Base-by-base conservation (phyloP, 345 rosid genomes). In the Noccaea caerulescens region DNA sequence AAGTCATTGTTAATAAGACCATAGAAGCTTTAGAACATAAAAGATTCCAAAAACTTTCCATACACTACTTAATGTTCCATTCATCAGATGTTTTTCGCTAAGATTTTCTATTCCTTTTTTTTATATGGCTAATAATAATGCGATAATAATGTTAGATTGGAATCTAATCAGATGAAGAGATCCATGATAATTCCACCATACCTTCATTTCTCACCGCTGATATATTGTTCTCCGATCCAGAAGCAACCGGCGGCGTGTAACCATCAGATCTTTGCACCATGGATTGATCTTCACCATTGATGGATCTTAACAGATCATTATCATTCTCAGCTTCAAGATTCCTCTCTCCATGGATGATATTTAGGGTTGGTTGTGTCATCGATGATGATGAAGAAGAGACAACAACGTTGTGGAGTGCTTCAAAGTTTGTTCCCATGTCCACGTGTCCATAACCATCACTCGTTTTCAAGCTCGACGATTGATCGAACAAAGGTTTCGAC, bases 111-210 rank as follows among this genome's bases (percentile, higher is more conserved):
- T 50, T 43, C n/a, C 25, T 10, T n/a, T 33, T 16, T 62, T 71
- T 44, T 11, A 14, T 11, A 38, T 37, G 33, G 50, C 51, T 54
- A 27, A 62, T 33, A 18, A 55, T 37, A 45, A 25, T 27, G 62
- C 14, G n/a, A 73, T 53, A 38, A 71, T 50, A 33, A 33, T 8
- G 32, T 56, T 69, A 11, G 72, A 58, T 71, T 16, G 46, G 56
- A 51, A 9, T 5, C 79, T 82, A 90, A 74, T 76, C 75, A 45
- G 93, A 85, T n/a, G 95, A 85, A 72, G 97, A 90, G 65, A 87
- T 84, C 96, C 98, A 92, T 13, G 95, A 83, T 54, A 75, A 54
- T 69, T 87, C 98, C 80, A 90, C 81, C 87, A 79, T 87, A 76
- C 79, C 71, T 76, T 76, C 71, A 76, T 87, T 92, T 84, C 73